phyloP scores from a whole-genome alignment of 257 asterid genomes.

The Sherardia arvensis region DNA sequence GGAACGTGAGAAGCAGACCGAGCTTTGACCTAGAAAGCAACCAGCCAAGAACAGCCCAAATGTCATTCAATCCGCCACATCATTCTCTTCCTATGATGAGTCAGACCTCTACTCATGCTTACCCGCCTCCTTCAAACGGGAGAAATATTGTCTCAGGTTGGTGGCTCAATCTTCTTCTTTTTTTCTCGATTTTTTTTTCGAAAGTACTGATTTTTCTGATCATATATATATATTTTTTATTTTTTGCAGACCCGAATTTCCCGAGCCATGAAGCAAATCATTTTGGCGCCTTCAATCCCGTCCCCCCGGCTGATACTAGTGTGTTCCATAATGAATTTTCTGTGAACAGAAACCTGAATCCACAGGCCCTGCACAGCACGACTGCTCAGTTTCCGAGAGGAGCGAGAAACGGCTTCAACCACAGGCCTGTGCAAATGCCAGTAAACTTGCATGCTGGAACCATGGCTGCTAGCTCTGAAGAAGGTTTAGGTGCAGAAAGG shows the following conservation, averaged over 20 bases:
- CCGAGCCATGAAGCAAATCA: slow-evolving; percentile 39
- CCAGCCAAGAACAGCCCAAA: slow-evolving; percentile 29
- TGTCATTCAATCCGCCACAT: slow-evolving; percentile 30
- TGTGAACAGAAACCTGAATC: slow-evolving; percentile 31
- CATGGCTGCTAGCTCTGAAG: slow-evolving; percentile 38
- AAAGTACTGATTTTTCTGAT: neutral
- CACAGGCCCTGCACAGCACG: slow-evolving; percentile 32
- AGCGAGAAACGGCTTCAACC: slow-evolving; percentile 40
- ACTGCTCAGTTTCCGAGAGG: slow-evolving; percentile 41
- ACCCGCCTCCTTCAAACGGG: slow-evolving; percentile 37
- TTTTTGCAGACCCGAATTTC: slow-evolving; percentile 40
- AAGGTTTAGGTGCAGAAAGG: slow-evolving; percentile 33
- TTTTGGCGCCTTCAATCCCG: slow-evolving; percentile 26
- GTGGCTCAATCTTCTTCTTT: slow-evolving; percentile 10
- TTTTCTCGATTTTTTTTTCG: slow-evolving; percentile 8
- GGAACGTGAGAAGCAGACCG: slow-evolving; percentile 70
- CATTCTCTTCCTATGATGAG: slow-evolving; percentile 34
- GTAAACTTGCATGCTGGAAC: slow-evolving; percentile 41
- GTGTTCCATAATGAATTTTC: slow-evolving; percentile 33
- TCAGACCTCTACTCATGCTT: slow-evolving; percentile 34
- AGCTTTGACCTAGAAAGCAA: slow-evolving; percentile 36
- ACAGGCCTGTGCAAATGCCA: slow-evolving; percentile 42
- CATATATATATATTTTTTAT: too few species aligned
- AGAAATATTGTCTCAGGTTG: slow-evolving; percentile 42
- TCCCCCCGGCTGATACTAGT: slow-evolving; percentile 36